Evolutionary conservation across 306 rosid species (phyloP).

Genomic region (Cucurbita pepo): DNA sequence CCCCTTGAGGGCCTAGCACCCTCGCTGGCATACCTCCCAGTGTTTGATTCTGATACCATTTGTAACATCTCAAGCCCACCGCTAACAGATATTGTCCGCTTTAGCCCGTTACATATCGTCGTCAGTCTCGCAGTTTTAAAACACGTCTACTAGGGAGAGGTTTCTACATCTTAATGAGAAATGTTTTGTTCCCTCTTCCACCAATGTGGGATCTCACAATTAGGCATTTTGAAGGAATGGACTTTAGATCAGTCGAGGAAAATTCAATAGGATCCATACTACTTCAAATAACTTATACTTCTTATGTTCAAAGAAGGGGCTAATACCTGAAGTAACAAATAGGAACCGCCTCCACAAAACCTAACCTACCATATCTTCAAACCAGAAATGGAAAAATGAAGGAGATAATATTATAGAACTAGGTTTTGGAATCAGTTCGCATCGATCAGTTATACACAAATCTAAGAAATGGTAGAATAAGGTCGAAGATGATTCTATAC

Average conservation of each 20-base stretch:
- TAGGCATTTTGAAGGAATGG: background rate
- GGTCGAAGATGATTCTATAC: background rate
- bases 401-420: background rate
- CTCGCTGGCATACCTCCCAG: too few species aligned
- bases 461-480: background rate
- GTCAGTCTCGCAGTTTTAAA: too few species aligned
- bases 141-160: too few species aligned
- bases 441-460: background rate
- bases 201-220: too few species aligned
- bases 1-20: too few species aligned
- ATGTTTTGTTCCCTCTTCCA: too few species aligned
- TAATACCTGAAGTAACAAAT: background rate
- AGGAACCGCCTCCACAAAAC: background rate
- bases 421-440: background rate
- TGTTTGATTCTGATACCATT: too few species aligned
- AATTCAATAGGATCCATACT: background rate
- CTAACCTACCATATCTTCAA: background rate
- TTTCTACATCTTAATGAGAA: too few species aligned
- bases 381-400: background rate
- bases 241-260: background rate
- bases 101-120: too few species aligned
- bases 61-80: too few species aligned
- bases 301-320: background rate
- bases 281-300: background rate
- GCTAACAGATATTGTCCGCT: too few species aligned